Evolutionary conservation across 2,329 filamentous ascomycete species (phyloP).

Genomic region (Epichloe hybrida): DNA sequence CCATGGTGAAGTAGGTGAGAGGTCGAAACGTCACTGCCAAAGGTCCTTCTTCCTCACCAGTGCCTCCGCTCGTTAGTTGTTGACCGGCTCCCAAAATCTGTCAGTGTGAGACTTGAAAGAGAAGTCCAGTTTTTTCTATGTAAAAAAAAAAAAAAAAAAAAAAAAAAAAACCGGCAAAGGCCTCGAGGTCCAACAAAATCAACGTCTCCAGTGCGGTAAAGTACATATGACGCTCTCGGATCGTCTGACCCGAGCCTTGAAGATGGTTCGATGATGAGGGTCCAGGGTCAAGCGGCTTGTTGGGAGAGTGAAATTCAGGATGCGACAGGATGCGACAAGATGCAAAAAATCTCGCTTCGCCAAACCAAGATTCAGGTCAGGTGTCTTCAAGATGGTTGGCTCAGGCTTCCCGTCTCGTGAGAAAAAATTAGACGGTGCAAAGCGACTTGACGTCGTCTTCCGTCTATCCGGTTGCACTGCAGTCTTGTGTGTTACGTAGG

Average conservation of each 20-base stretch:
- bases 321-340: constrained; percentile 6
- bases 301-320: constrained; percentile 1
- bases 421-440: constrained; percentile 6
- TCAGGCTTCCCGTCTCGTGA: constrained; percentile 3
- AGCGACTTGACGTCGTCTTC: constrained; percentile 9
- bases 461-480: constrained; percentile 11
- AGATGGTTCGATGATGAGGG: neutral
- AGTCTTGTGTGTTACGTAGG: constrained; percentile 10
- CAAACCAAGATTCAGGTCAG: constrained; percentile 1
- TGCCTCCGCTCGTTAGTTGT: neutral
- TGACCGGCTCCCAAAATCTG: neutral
- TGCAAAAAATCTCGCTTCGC: constrained; percentile 9
- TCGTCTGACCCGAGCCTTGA: neutral
- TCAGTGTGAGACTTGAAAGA: neutral
- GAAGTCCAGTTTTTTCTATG: neutral
- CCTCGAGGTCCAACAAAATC: neutral
- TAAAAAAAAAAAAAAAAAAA: neutral
- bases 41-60: neutral
- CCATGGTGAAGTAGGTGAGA: constrained; percentile 27
- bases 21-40: neutral
- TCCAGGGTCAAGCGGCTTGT: neutral
- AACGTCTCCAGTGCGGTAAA: neutral
- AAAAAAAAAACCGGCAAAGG: neutral
- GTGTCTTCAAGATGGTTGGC: constrained; percentile 3
- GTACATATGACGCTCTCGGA: constrained; percentile 1